Evolutionary conservation across 768 basidiomycete species (phyloP).

Genomic region (Rhizopogon sp.): DNA sequence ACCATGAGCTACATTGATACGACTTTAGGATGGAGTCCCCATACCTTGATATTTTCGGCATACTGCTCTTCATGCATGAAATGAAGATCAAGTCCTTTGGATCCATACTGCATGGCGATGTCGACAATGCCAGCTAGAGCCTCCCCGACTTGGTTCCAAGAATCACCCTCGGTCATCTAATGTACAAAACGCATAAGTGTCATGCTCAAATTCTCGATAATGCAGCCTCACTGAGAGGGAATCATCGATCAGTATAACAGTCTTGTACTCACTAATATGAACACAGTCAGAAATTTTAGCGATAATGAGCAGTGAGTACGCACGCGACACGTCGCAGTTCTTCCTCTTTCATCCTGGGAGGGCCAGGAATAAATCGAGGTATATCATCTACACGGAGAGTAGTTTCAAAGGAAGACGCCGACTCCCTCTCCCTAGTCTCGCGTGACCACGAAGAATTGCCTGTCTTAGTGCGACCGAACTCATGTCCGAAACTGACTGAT

Average conservation of each 20-base stretch:
- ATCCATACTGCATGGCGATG: constrained; percentile 29
- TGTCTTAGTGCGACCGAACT: neutral
- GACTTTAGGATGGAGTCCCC: neutral
- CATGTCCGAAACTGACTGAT: neutral
- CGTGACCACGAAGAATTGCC: neutral
- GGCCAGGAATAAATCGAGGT: constrained; percentile 18
- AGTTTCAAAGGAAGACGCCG: constrained; percentile 11
- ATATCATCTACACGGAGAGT: constrained; percentile 23
- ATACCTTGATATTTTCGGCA: constrained; percentile 22
- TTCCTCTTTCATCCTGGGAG: constrained; percentile 10
- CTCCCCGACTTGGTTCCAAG: constrained; percentile 35
- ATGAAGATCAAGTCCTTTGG: constrained; percentile 36
- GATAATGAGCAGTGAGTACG: constrained; percentile 6
- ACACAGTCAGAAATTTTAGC: neutral
- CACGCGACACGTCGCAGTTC: constrained; percentile 20
- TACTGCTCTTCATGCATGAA: constrained; percentile 34
- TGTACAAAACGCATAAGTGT: neutral
- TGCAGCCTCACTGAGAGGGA: constrained; percentile 29
- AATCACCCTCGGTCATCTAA: constrained; percentile 35
- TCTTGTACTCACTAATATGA: constrained; percentile 31
- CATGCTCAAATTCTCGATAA: no score
- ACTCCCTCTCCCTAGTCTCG: constrained; percentile 14
- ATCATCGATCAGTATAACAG: constrained; percentile 37
- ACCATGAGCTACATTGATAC: neutral
- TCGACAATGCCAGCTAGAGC: constrained; percentile 38